Conservation (phyloP, 2,329 filamentous ascomycete species). For the Fusarium floridanum region DNA sequence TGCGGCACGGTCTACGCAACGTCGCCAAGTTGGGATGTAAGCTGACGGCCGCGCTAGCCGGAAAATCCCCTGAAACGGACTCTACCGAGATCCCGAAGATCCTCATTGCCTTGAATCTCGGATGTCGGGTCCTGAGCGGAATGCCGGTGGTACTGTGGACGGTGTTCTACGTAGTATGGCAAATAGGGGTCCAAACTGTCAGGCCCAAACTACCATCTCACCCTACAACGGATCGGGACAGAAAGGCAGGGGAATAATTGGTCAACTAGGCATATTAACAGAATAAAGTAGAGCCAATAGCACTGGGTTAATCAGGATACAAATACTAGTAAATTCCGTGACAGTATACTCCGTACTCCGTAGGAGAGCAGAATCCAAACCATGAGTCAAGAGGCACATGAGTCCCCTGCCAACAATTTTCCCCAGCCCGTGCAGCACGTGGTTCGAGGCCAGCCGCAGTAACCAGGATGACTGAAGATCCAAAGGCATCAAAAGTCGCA, state of each 20-base stretch:
- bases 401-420: not conserved
- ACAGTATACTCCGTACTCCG: not conserved
- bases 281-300: not conserved
- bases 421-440: not conserved
- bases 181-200: not conserved
- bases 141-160: not conserved
- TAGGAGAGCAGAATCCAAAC: not conserved
- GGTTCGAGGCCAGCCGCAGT: not conserved
- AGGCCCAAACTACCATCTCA: not conserved
- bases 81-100: not conserved
- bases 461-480: not conserved
- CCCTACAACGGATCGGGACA: not conserved
- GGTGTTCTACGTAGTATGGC: not conserved
- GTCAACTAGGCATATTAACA: not conserved
- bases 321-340: not conserved
- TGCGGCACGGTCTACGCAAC: not conserved
- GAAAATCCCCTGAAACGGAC: not conserved
- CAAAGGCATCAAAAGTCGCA: not conserved
- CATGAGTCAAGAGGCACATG: not conserved
- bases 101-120: not conserved
- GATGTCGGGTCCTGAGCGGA: not conserved
- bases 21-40: not conserved
- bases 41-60: not conserved
- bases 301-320: not conserved
- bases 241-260: not conserved